Conservation (phyloP, 306 rosid genomes). For the Malus asiatica region DNA sequence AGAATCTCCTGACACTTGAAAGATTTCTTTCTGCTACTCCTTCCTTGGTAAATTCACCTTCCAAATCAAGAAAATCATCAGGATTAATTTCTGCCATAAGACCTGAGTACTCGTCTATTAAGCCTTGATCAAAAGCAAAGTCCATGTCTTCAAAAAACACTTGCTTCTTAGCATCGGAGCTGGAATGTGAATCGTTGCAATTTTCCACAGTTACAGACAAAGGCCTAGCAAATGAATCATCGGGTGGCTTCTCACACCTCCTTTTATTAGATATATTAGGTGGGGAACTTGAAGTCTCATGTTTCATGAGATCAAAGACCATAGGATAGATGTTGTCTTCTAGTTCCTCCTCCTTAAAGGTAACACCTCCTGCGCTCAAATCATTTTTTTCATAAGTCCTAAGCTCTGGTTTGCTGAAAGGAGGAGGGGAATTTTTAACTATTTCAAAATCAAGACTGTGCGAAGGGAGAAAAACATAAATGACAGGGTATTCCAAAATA, state of each 20-base stretch:
- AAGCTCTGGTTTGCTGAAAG: slow-evolving; percentile 25
- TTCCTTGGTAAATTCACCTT: slow-evolving; percentile 29
- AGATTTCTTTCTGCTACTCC: slow-evolving; percentile 23
- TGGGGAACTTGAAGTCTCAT: slow-evolving; percentile 29
- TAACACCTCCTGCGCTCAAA: slow-evolving; percentile 33
- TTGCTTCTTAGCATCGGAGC: slow-evolving; percentile 17
- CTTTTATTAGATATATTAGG: slow-evolving; percentile 13
- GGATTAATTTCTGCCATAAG: slow-evolving; percentile 55
- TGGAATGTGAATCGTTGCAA: slow-evolving; percentile 23
- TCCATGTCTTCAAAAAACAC: slow-evolving; percentile 29
- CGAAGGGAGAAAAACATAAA: slow-evolving; percentile 63
- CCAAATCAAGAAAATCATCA: slow-evolving; percentile 50
- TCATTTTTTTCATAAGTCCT: slow-evolving; percentile 23
- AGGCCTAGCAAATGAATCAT: slow-evolving; percentile 24
- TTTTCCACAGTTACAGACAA: slow-evolving; percentile 23
- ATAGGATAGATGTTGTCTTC: slow-evolving; percentile 40
- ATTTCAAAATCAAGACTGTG: slow-evolving; percentile 57
- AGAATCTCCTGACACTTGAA: slow-evolving; percentile 8
- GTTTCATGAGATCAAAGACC: slow-evolving; percentile 53
- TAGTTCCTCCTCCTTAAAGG: slow-evolving; percentile 58
- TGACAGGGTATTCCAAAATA: slow-evolving; percentile 79
- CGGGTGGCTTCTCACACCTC: slow-evolving; percentile 19
- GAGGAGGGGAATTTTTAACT: slow-evolving; percentile 29
- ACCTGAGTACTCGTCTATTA: slow-evolving; percentile 45
- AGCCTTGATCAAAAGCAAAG: slow-evolving; percentile 56